Percentiles rank a stretch among this genome's conserved stretches.
Evolutionary conservation across 345 rosid genomes (phyloP).

Genomic region (Euphorbia lathyris): DNA sequence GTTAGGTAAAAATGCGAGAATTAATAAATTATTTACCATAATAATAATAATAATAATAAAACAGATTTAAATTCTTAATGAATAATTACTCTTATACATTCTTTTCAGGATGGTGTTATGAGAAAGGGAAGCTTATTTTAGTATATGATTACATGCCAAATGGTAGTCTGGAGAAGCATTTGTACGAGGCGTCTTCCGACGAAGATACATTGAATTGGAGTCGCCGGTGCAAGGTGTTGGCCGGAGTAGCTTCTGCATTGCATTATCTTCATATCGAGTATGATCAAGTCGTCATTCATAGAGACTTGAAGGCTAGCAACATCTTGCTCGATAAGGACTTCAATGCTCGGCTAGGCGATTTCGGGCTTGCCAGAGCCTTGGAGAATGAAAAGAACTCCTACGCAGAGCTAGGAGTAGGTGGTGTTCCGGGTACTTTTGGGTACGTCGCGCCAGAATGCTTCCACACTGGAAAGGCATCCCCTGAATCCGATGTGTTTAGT

Average conservation of each 20-base stretch:
- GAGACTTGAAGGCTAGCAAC: constrained; percentile 49
- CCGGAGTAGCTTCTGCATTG: constrained; percentile 43
- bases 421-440: constrained; percentile 36
- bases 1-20: no score
- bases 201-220: constrained; percentile 27
- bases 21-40: no score
- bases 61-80: background rate
- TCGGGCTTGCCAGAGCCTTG: constrained; percentile 42
- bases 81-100: background rate
- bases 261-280: constrained; percentile 40
- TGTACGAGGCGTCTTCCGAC: constrained; percentile 11
- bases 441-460: constrained; percentile 50
- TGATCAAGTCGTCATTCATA: constrained; percentile 43
- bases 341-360: constrained; percentile 41
- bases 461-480: constrained; percentile 40
- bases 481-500: constrained; percentile 45
- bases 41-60: no score
- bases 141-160: constrained; percentile 57
- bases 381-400: constrained; percentile 40
- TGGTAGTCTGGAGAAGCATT: constrained; percentile 45
- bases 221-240: constrained; percentile 29
- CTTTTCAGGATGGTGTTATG: constrained; percentile 42
- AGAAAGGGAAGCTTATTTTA: constrained; percentile 38
- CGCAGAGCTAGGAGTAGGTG: constrained; percentile 24
- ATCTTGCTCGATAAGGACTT: constrained; percentile 39